A percentile compares a stretch with the other conserved stretches of the same genome.
Evolutionary conservation across 1,139 yeast species (phyloP).

Genomic region (Tardiomyces digboiensis): DNA sequence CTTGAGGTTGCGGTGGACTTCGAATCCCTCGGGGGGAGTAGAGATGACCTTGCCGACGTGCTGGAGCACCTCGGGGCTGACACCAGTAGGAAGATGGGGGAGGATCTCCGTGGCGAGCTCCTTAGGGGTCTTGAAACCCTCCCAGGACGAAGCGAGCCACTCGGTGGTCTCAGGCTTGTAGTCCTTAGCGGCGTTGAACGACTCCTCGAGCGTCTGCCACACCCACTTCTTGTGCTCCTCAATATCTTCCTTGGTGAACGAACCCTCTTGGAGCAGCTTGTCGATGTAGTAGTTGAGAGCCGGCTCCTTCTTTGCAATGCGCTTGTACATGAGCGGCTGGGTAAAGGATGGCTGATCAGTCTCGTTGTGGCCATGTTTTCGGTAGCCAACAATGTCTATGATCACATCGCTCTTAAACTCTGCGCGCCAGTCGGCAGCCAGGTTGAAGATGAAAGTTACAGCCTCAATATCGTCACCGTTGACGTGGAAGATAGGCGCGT

Average conservation of each 20-base stretch:
- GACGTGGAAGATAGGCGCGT: constrained; percentile 98
- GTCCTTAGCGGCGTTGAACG: constrained; percentile 79
- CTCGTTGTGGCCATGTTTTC: constrained; percentile 98
- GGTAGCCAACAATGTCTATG: constrained; percentile 95
- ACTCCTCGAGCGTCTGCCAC: constrained; percentile 88
- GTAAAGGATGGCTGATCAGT: constrained; percentile 99
- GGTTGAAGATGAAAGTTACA: constrained; percentile 79
- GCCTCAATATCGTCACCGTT: constrained; percentile 98
- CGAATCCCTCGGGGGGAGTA: constrained; percentile 78
- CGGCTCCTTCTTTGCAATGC: constrained; percentile 79
- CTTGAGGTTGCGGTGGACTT: constrained; percentile 91
- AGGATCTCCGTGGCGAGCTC: constrained; percentile 93
- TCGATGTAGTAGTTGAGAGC: constrained; percentile 81
- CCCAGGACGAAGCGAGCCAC: constrained; percentile 99
- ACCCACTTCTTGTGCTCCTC: constrained; percentile 98
- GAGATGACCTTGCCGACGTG: constrained; percentile 73
- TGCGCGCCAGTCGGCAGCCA: constrained; percentile 99
- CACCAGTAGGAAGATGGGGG: constrained; percentile 95
- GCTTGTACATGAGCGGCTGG: constrained; percentile 94
- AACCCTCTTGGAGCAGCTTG: constrained; percentile 73
- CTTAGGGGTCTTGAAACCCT: constrained; percentile 95
- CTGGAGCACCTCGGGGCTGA: constrained; percentile 60
- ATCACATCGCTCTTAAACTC: constrained; percentile 94
- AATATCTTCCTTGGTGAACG: constrained; percentile 83
- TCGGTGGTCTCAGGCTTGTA: constrained; percentile 90